Conservation (phyloP, 2,329 filamentous ascomycete species). For the Gremmenia infestans region DNA sequence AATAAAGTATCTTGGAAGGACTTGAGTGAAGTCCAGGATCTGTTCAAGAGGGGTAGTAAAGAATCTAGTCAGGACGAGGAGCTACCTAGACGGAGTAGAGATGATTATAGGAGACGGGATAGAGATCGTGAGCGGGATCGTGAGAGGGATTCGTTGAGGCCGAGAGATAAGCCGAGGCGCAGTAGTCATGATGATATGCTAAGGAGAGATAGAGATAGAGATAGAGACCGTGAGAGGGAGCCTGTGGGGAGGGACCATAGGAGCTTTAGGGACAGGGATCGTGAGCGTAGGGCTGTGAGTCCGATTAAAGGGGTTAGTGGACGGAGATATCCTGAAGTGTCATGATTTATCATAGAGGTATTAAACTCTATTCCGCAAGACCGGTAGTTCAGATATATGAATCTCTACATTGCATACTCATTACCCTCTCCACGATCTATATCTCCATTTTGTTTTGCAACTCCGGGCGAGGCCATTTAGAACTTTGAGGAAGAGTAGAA, state of each 20-base stretch:
- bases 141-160: neutral
- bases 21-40: constrained; percentile 17
- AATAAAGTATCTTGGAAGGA: constrained; percentile 20
- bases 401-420: no score
- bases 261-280: constrained; percentile 14
- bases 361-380: no score
- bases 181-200: constrained; percentile 6
- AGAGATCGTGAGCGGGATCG: constrained; percentile 10
- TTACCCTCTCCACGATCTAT: no score
- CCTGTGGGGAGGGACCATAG: constrained; percentile 3
- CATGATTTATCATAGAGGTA: neutral
- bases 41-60: constrained; percentile 9
- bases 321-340: constrained; percentile 24
- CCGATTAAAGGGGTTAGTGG: constrained; percentile 28
- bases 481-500: no score
- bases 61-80: constrained; percentile 12
- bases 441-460: no score
- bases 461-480: no score
- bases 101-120: constrained; percentile 13
- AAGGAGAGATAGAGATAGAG: constrained; percentile 14
- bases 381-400: no score
- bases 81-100: neutral
- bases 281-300: constrained; percentile 19
- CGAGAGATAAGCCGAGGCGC: constrained; percentile 3
- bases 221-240: constrained; percentile 5